These are phyloP conservation scores for Eucalyptus regnans DNA, from an alignment of 345 rosid species.

Conservation along the genomic window DNA sequence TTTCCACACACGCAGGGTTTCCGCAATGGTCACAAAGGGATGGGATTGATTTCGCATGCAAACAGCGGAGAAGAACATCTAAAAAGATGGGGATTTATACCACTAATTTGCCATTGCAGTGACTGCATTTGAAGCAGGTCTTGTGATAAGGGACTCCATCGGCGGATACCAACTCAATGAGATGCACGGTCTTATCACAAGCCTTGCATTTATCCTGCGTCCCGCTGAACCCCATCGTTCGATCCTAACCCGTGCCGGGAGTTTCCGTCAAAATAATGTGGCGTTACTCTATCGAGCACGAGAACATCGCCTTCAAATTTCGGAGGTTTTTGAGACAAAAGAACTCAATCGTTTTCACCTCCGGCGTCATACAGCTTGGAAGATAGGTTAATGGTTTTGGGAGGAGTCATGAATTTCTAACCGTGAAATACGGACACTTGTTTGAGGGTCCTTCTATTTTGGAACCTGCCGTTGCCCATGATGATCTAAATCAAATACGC, in stretches of 20 bases:
- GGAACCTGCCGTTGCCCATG: background rate
- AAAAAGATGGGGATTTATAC: conserved; percentile 1
- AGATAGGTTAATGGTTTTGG: background rate
- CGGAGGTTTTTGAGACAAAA: background rate
- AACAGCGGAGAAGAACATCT: background rate
- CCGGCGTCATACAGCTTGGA: background rate
- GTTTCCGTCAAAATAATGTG: background rate
- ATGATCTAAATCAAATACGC: background rate
- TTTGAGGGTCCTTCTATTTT: background rate
- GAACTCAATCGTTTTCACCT: background rate
- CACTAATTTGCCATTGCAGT: conserved; percentile 74
- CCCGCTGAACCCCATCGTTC: conserved; percentile 40
- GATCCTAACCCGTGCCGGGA: background rate
- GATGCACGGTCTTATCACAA: conserved; percentile 68
- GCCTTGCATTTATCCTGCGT: conserved; percentile 73
- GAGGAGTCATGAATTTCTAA: background rate
- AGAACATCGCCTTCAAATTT: background rate
- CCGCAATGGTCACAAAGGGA: background rate
- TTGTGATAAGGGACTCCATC: conserved; percentile 79
- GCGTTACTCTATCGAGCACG: background rate
- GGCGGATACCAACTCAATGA: conserved; percentile 56
- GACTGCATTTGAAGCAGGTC: conserved; percentile 84
- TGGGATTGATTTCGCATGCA: background rate
- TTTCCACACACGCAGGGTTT: background rate
- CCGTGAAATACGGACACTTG: background rate